Evolutionary conservation across 768 basidiomycete genomes (phyloP).

Genomic region (Podaxis carcinomalis): DNA sequence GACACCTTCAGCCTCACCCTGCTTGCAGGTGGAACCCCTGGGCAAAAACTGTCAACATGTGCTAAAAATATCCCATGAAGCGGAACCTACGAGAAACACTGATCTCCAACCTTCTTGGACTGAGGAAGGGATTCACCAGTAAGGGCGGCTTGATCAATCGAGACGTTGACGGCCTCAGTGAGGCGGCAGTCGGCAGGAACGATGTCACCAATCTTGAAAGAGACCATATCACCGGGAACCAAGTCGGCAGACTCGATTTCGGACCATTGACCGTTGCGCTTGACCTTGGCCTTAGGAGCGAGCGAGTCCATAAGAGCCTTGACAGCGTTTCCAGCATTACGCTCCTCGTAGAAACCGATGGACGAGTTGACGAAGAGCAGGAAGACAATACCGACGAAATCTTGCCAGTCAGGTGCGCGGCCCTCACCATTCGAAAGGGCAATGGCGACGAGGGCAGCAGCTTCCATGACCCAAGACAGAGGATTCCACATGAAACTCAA

Average conservation of each 20-base stretch:
- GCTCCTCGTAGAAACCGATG: slow-evolving; percentile 98
- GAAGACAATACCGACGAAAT: slow-evolving; percentile 94
- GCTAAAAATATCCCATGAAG: slow-evolving; percentile 6
- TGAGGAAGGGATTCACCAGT: slow-evolving; percentile 96
- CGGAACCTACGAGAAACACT: slow-evolving; percentile 92
- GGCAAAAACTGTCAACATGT: background rate
- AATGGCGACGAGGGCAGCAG: slow-evolving; percentile 90
- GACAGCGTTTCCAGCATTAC: slow-evolving; percentile 96
- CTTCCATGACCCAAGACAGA: slow-evolving; percentile 99
- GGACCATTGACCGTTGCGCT: slow-evolving; percentile 77
- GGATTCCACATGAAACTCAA: slow-evolving; percentile 99
- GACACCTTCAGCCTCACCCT: slow-evolving; percentile 97
- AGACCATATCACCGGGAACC: slow-evolving; percentile 93
- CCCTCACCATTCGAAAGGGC: slow-evolving; percentile 90
- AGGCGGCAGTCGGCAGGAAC: slow-evolving; percentile 98
- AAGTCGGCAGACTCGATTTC: slow-evolving; percentile 90
- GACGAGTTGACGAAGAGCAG: slow-evolving; percentile 91
- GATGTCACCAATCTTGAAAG: slow-evolving; percentile 99
- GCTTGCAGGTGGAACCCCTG: slow-evolving; percentile 96
- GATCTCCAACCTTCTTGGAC: slow-evolving; percentile 88
- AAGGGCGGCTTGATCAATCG: slow-evolving; percentile 96
- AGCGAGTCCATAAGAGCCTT: slow-evolving; percentile 99
- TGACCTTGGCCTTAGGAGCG: slow-evolving; percentile 94
- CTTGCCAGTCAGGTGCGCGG: slow-evolving; percentile 92
- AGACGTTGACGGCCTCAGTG: slow-evolving; percentile 94